Percentiles rank a stretch among this genome's conserved stretches.
phyloP scores from a whole-genome alignment of 352 stramenopile genomes.

The Thraustochytrium sp. region DNA sequence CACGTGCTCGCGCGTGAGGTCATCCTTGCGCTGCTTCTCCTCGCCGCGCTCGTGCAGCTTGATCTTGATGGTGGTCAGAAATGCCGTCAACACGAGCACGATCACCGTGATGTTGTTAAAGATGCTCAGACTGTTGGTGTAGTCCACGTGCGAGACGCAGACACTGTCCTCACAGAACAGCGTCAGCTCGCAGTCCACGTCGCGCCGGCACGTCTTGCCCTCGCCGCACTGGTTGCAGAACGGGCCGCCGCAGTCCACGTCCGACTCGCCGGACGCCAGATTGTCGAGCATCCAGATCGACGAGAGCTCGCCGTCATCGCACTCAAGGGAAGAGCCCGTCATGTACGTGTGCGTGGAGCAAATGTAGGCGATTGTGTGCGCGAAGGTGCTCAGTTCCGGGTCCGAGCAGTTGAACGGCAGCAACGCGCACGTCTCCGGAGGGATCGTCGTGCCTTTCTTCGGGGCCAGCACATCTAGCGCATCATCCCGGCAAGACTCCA shows the following conservation, averaged over 20 bases:
- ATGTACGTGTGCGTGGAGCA: background rate
- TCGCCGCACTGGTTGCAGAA: background rate
- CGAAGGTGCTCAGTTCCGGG: background rate
- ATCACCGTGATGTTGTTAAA: background rate
- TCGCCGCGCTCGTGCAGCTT: background rate
- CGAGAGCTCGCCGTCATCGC: background rate
- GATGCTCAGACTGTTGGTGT: background rate
- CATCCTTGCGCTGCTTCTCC: background rate
- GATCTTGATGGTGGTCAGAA: background rate
- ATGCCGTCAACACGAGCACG: background rate
- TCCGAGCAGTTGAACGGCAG: too few relatives aligned
- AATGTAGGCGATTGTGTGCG: background rate
- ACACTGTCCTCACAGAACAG: background rate
- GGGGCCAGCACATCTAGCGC: too few relatives aligned
- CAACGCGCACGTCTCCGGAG: too few relatives aligned
- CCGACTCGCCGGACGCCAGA: background rate
- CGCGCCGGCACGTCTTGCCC: background rate
- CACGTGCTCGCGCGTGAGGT: background rate
- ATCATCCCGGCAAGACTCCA: too few relatives aligned
- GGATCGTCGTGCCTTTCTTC: too few relatives aligned
- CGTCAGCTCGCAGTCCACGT: background rate
- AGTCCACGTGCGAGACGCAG: background rate
- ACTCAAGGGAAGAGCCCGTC: background rate
- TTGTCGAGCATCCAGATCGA: background rate
- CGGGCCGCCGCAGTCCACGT: conserved; percentile 9